Base-by-base conservation (phyloP, 352 stramenopile species). In the Phytophthora pistaciae region DNA sequence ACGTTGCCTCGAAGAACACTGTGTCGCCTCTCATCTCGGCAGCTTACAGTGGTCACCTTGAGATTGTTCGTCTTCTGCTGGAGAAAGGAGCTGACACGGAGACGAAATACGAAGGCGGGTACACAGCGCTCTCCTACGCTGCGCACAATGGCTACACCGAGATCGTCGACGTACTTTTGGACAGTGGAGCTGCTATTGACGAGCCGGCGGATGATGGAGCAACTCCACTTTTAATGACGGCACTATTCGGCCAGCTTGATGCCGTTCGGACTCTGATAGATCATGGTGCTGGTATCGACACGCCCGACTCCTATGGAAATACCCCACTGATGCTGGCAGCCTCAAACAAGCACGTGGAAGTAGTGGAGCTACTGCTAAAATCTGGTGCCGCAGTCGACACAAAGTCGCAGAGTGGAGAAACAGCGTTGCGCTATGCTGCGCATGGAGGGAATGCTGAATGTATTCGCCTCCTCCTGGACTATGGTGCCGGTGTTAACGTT, bases 311-410 rank as follows among this genome's bases (percentile, higher is more conserved):
- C 1, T 56, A 42, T 38, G 68, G 68, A 9, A 23, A 20, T 4
- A 67, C 50, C 13, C 40, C 57, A 13, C 16, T 72, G 11, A 67
- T 72, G 57, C 7, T 59, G 11, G 65, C 65, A 25, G 52, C 52
- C 2, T 6, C 33, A 5, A 61, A 59, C 3, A 46, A 53, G 5
- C 11, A 67, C 20, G 9, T 14, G 8, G 48, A 69, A 18, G 11
- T 71, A 2, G 20, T 65, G 5, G 8, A 59, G 11, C 23, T 71
- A 1, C 40, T 71, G 4, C 8, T 75, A n/a, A 16, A 70, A 20
- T 0, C 23, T 8, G 36, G 27, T 40, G 57, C 27, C 3, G 23
- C 65, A 38, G 58, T 67, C 9, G 38, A 63, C 11, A 10, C 10
- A 3, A 61, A 60, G 42, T 14, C 25, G 2, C 20, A 50, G 8